Evolutionary conservation across 169 alveolate species (phyloP).

Genomic region (Theileria luwenshuni): DNA sequence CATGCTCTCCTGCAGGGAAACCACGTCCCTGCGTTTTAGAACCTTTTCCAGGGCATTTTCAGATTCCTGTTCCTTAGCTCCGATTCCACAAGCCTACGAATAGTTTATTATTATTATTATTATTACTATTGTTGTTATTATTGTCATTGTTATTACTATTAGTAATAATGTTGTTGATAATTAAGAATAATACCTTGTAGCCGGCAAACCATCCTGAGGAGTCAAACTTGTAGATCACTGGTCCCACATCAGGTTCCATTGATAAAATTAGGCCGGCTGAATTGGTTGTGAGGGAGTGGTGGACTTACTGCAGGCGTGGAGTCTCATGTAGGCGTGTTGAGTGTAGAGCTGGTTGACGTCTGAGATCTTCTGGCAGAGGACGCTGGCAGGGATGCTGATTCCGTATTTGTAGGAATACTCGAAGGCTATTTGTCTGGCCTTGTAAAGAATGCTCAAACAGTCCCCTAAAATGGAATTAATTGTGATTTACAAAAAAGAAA

Average conservation of each 20-base stretch:
- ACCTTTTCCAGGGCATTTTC: conserved; percentile 83
- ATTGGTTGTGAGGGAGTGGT: neutral
- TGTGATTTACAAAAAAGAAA: neutral
- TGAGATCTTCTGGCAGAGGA: conserved; percentile 89
- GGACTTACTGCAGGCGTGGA: conserved; percentile 88
- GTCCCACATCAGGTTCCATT: conserved; percentile 93
- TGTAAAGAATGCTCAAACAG: conserved; percentile 83
- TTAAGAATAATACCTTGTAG: conserved; percentile 70
- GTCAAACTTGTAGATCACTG: conserved; percentile 90
- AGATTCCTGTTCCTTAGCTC: conserved; percentile 90
- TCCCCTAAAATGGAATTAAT: conserved; percentile 55
- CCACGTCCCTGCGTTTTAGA: conserved; percentile 67
- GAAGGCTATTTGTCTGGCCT: conserved; percentile 89
- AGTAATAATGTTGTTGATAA: neutral
- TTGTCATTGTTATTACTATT: too few relatives aligned
- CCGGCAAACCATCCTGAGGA: conserved; percentile 96
- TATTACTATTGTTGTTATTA: too few relatives aligned
- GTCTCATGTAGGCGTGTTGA: conserved; percentile 94
- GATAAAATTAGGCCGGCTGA: conserved; percentile 89
- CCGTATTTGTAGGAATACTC: conserved; percentile 90
- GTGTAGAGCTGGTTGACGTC: conserved; percentile 92
- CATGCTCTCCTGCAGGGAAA: conserved; percentile 69
- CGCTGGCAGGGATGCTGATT: conserved; percentile 89
- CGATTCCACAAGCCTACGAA: conserved; percentile 85
- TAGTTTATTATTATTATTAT: neutral